A percentile compares a stretch with the other conserved stretches of the same genome.
Evolutionary conservation across 768 basidiomycete species (phyloP).

Genomic region (Hortiboletus campestris): DNA sequence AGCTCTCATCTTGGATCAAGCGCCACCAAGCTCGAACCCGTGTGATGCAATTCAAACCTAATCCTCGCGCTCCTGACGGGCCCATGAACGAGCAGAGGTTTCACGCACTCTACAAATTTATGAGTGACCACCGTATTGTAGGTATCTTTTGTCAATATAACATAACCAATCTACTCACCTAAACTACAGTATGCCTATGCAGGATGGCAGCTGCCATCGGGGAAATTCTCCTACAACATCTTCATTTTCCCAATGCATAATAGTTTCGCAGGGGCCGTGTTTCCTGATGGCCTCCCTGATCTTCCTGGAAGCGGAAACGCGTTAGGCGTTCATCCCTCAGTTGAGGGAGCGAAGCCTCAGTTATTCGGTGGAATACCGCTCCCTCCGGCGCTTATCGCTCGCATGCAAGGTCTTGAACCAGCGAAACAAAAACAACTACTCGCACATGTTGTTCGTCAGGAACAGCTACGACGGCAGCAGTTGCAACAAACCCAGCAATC

Average conservation of each 20-base stretch:
- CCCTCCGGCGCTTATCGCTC: slow-evolving; percentile 14
- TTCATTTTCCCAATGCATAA: slow-evolving; percentile 44
- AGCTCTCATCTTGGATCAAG: slow-evolving; percentile 50
- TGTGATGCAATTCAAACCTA: slow-evolving; percentile 40
- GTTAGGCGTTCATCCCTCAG: slow-evolving; percentile 4
- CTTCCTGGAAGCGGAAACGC: slow-evolving; percentile 27
- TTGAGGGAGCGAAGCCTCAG: slow-evolving; percentile 9
- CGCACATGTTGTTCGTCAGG: slow-evolving; percentile 11
- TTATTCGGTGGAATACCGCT: not conserved
- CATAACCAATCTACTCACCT: not conserved
- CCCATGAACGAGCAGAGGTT: slow-evolving; percentile 44
- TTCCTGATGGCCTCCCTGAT: slow-evolving; percentile 52
- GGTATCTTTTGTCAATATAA: slow-evolving; percentile 18
- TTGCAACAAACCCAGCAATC: slow-evolving; percentile 20
- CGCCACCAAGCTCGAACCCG: slow-evolving; percentile 34
- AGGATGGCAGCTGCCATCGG: slow-evolving; percentile 48
- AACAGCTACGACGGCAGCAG: slow-evolving; percentile 29
- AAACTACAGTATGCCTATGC: slow-evolving; percentile 46
- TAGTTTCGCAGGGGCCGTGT: slow-evolving; percentile 47
- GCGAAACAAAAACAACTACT: slow-evolving; percentile 22
- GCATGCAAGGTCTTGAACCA: slow-evolving; percentile 25
- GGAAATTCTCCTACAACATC: slow-evolving; percentile 42
- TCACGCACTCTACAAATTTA: slow-evolving; percentile 39
- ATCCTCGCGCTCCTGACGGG: slow-evolving; percentile 34
- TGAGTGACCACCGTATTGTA: slow-evolving; percentile 47